Evolutionary conservation across 148 eudicot species (phyloP).

Genomic region (Polygonum aviculare): DNA sequence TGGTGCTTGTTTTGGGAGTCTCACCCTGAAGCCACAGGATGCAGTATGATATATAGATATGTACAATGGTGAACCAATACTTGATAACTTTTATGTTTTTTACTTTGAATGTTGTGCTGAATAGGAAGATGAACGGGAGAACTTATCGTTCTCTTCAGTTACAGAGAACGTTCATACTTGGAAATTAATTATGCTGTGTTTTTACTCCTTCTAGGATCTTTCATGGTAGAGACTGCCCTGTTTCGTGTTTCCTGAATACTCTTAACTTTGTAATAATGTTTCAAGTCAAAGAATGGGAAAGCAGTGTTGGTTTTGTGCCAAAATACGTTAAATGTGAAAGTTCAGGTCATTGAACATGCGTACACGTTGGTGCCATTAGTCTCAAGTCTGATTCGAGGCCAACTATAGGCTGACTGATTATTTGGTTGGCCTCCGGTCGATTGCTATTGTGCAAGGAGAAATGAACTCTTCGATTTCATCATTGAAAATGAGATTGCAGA

Average conservation of each 20-base stretch:
- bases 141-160: background rate
- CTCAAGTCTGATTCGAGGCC: too few species aligned
- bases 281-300: background rate
- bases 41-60: conserved; percentile 2
- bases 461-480: conserved; percentile 2
- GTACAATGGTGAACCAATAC: background rate
- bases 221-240: background rate
- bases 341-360: background rate
- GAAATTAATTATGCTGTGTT: background rate
- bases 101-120: background rate
- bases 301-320: background rate
- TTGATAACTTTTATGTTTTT: background rate
- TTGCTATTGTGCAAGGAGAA: background rate
- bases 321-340: background rate
- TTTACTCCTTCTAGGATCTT: background rate
- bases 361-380: too few species aligned
- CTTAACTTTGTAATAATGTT: background rate
- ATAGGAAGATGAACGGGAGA: background rate
- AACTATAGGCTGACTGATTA: too few species aligned
- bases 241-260: background rate
- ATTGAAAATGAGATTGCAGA: background rate
- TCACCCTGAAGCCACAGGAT: background rate
- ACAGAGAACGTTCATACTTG: background rate
- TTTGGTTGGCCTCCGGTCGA: background rate
- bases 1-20: background rate